Evolutionary conservation across 768 basidiomycete species (phyloP), one percentile per base, ranked within the genome.

Genomic region (Leucocoprinus birnbaumii): DNA sequence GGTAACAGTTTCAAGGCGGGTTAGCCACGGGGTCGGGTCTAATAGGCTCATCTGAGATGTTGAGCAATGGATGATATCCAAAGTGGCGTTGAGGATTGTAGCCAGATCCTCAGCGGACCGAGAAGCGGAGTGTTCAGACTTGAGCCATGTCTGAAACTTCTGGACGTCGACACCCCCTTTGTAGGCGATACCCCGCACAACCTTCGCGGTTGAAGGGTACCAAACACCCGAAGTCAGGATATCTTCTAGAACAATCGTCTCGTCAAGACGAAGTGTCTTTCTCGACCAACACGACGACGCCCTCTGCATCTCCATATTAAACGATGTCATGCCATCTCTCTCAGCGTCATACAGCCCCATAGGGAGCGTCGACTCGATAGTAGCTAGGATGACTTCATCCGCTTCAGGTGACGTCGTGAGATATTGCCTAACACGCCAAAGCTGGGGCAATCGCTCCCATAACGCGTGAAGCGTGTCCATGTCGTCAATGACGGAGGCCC

Each of bases 371-470:
- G 74, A 71, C 14, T 71, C 65, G 3, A 83, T 56, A 0, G 73
- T 67, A 3, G 61, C 60, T 2, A 80, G 75, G 19, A 86, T 71
- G 56, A 86, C 65, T 8, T 75, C 69, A 40, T 86, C 80, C 0
- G 85, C 68, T 2, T 70, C 56, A 1, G 52, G 8, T 14, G 71
- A 75, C n/a, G 66, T 59, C 9, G 71, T 67, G 9, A 80, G 59
- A 8, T 70, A 24, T 4, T 59, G 35, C 16, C 67, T 72, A 26
- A 83, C 60, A 2, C 64, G 59, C 7, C 82, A 57, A 1, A 85
- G 70, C 10, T 67, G 67, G 4, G 70, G 67, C 1, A 78, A 58
- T 38, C 73, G 65, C 27, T 63, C 55, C 16, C 63, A 57, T 21
- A 76, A 59, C 8, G 66, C 63, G 7, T 61, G 24, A 48, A 70